phyloP scores from a whole-genome alignment of 2,329 filamentous ascomycete genomes.

The Cercospora beticola region DNA sequence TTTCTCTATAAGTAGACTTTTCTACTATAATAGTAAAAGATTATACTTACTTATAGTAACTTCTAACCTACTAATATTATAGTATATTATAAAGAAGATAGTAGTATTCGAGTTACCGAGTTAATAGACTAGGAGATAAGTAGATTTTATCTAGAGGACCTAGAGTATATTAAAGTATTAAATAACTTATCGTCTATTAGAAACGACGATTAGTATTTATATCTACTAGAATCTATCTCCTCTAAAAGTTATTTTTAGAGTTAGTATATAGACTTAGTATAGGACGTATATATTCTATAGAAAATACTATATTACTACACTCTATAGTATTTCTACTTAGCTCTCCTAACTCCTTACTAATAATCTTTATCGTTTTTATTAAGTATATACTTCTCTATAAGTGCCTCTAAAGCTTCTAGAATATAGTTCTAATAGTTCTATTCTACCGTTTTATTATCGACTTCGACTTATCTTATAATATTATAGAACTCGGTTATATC shows the following conservation, averaged over 20 bases:
- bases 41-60: not conserved
- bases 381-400: no score
- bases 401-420: no score
- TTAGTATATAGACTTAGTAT: not conserved
- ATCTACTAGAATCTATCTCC: not conserved
- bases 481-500: no score
- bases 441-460: no score
- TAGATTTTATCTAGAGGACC: not conserved
- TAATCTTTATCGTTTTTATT: no score
- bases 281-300: not conserved
- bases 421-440: no score
- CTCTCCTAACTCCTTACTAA: not conserved
- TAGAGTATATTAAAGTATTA: not conserved
- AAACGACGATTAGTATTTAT: not conserved
- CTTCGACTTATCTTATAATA: no score
- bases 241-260: not conserved
- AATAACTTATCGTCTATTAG: not conserved
- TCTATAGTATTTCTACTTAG: not conserved
- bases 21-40: not conserved
- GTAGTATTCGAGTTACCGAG: not conserved
- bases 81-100: not conserved
- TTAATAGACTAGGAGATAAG: not conserved
- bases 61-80: not conserved
- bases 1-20: not conserved
- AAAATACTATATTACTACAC: not conserved